phyloP scores from a whole-genome alignment of 2,329 filamentous ascomycete species.

The Nemania abortiva region DNA sequence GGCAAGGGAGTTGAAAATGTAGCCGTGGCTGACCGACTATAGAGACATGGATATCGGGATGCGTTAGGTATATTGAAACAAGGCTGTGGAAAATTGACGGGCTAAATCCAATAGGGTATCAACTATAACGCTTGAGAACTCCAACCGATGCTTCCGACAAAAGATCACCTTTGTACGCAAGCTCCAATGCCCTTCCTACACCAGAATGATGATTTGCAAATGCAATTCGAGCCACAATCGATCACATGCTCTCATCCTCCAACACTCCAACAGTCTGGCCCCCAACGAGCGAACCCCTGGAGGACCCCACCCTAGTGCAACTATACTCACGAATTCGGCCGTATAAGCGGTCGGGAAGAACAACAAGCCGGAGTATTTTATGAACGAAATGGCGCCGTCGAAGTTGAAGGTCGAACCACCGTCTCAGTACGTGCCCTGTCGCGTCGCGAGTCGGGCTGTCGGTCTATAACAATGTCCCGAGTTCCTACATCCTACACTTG shows the following conservation, averaged over 20 bases:
- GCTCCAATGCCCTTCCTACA: not conserved
- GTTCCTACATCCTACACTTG: too few relatives aligned
- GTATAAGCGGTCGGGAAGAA: not conserved
- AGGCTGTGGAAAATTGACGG: not conserved
- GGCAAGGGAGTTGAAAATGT: not conserved
- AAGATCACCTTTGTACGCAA: not conserved
- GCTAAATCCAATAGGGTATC: slow-evolving; percentile 22
- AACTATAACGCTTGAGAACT: slow-evolving; percentile 12
- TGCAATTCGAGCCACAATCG: not conserved
- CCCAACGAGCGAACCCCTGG: not conserved
- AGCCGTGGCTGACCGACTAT: not conserved
- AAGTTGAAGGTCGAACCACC: not conserved
- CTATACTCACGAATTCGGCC: not conserved
- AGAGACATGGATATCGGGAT: not conserved
- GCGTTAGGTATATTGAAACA: not conserved
- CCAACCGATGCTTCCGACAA: not conserved
- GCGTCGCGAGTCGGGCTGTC: slow-evolving; percentile 25
- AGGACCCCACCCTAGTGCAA: not conserved
- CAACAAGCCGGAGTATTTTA: not conserved
- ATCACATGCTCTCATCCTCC: not conserved
- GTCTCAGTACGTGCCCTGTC: not conserved
- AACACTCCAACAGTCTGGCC: not conserved
- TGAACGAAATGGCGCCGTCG: not conserved
- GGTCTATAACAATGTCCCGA: slow-evolving; percentile 11
- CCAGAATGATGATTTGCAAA: not conserved